Base-by-base conservation (phyloP, 1,284 basidiomycete genomes). In the Phellinidium pouzarii region DNA sequence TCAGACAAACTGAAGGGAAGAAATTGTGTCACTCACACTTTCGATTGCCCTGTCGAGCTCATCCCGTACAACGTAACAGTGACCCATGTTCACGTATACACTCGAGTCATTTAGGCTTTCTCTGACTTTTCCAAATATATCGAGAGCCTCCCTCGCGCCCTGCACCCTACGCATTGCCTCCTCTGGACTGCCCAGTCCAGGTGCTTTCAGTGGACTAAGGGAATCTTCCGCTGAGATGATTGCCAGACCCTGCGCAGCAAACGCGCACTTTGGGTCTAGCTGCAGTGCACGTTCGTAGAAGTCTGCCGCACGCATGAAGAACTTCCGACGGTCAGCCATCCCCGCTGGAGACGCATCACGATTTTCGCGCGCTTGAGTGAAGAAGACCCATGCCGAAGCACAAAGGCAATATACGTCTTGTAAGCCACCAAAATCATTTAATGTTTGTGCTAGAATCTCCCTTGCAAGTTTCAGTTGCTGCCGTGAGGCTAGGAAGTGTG, bases 41-140 rank as follows among this genome's bases (percentile, higher is more conserved):
- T 97, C 93, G 58, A 96, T 93, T 0, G 94, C 93, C 52, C 89
- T 78, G 60, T 97, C 93, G 65, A 87, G 94, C 65, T 97, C 94
- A 54, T 95, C 94, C 48, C 90, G 77, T 25, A 82, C 77, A 64
- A 91, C 94, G 66, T 94, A 88, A 61, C 92, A 95, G 64, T 96
- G 94, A 0, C 94, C 94, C 74, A 96, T 94, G 65, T 97, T 97
- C 62, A 91, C 75, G 62, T 94, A 93, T 6, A 95, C 92, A 59
- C 87, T 87, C 1, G 89, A 89, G 57, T 93, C 88, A 54, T 82
- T 79, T 48, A 92, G 68, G 3, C 84, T 87, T 69, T 96, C 94
- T 55, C 90, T 77, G 50, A 96, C 87, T 66, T 94, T 92, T 4
- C 83, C 84, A 60, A 97, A 90, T 22, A 94, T 77, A 48, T 87